Percentiles rank a stretch among this genome's conserved stretches.
phyloP scores from a whole-genome alignment of 2,329 filamentous ascomycete genomes.

The Aspergillus ustus region DNA sequence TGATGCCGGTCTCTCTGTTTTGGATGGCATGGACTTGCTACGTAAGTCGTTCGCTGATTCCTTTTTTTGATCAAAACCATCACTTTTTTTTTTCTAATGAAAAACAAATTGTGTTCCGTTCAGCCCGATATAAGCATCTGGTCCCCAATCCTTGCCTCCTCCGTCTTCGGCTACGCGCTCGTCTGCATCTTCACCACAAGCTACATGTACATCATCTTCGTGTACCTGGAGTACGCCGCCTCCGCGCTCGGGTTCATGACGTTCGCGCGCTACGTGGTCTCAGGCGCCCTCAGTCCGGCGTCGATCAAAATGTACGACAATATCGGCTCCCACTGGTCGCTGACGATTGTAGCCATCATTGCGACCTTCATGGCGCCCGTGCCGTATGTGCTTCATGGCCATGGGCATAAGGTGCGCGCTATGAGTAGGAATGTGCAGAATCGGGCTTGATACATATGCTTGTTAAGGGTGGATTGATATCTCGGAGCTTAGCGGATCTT shows the following conservation, averaged over 20 bases:
- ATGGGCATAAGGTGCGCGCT: no score
- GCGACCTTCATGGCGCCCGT: constrained; percentile 43
- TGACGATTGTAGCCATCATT: constrained; percentile 44
- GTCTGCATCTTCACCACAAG: constrained; percentile 54
- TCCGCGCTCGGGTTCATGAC: constrained; percentile 50
- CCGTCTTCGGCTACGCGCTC: constrained; percentile 57
- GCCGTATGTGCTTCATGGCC: constrained; percentile 33
- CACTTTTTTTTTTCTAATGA: not conserved
- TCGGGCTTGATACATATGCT: no score
- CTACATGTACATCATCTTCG: constrained; percentile 63
- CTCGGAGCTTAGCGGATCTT: no score
- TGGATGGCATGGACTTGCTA: constrained; percentile 62
- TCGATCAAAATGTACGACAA: constrained; percentile 42
- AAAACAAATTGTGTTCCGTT: constrained; percentile 24
- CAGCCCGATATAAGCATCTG: constrained; percentile 50
- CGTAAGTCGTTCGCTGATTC: constrained; percentile 18
- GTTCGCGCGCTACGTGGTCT: constrained; percentile 44
- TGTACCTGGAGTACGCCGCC: constrained; percentile 57
- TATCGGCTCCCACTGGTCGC: constrained; percentile 44
- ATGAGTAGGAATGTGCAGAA: no score
- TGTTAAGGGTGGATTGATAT: no score
- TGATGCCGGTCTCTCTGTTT: constrained; percentile 59
- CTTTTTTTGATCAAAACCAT: constrained; percentile 21
- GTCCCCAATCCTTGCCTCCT: constrained; percentile 54
- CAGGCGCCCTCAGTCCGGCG: constrained; percentile 41